Conservation (phyloP, 495 filamentous ascomycete genomes). For the Daldinia bambusicola region DNA sequence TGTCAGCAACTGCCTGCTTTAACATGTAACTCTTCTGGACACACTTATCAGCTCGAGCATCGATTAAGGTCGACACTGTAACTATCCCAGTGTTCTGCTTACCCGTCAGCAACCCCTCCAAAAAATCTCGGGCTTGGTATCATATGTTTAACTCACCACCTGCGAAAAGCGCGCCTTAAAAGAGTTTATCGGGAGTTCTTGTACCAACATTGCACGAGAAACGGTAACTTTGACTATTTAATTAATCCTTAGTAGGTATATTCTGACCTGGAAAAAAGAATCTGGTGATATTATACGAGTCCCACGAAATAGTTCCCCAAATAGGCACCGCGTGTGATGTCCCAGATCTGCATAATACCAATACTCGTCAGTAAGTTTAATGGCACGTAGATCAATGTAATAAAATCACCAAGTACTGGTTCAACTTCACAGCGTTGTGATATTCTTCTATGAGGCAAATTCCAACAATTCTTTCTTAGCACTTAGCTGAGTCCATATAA, state of each 20-base stretch:
- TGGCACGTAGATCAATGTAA: not conserved
- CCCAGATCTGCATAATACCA: not conserved
- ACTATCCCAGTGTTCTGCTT: conserved; percentile 52
- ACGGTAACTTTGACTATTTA: conserved; percentile 5
- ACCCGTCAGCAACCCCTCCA: conserved; percentile 26
- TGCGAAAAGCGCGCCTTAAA: conserved; percentile 49
- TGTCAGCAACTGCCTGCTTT: conserved; percentile 49
- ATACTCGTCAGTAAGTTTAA: not conserved
- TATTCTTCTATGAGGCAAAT: not conserved
- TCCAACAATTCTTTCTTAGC: not conserved
- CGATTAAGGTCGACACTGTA: conserved; percentile 49
- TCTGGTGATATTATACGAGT: not conserved
- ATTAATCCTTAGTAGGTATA: not conserved
- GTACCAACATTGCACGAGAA: conserved; percentile 19
- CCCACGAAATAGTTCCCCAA: not conserved
- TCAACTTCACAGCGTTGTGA: no score
- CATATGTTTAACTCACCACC: conserved; percentile 42
- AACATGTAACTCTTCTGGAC: conserved; percentile 50
- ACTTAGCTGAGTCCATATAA: no score
- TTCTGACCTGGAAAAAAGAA: not conserved
- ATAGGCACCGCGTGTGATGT: not conserved
- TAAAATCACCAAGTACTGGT: not conserved
- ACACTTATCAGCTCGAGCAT: conserved; percentile 43
- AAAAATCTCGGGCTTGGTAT: not conserved
- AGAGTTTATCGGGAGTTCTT: conserved; percentile 48